These are phyloP conservation scores for Isabelozyma gotoi DNA, from an alignment of 805 yeast genomes.

Conservation along the genomic window DNA sequence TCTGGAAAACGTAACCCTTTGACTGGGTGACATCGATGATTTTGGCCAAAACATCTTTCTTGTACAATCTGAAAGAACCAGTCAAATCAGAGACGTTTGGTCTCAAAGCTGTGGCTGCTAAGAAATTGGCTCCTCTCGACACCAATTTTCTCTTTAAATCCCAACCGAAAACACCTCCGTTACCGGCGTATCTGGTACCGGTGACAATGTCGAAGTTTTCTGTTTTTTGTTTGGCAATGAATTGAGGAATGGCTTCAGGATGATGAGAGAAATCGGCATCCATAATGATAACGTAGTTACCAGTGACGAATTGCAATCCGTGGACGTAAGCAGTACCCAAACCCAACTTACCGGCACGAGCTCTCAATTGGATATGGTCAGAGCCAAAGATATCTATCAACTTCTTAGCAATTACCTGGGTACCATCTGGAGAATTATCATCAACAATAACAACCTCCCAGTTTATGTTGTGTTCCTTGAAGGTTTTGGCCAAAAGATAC, in stretches of 20 bases:
- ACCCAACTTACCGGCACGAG: slow-evolving; percentile 77
- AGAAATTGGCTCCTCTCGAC: slow-evolving; percentile 77
- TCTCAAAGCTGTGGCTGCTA: slow-evolving; percentile 68
- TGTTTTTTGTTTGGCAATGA: slow-evolving; percentile 60
- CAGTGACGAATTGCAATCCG: slow-evolving; percentile 68
- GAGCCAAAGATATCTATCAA: slow-evolving; percentile 56
- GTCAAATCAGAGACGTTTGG: slow-evolving; percentile 75
- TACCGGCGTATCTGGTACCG: slow-evolving; percentile 72
- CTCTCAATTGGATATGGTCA: slow-evolving; percentile 60
- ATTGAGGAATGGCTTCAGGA: slow-evolving; percentile 76
- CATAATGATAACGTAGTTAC: slow-evolving; percentile 77
- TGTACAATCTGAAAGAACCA: slow-evolving; percentile 75
- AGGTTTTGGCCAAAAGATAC: slow-evolving; percentile 68
- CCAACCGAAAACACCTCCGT: slow-evolving; percentile 86
- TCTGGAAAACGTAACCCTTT: slow-evolving; percentile 82
- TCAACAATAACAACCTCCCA: slow-evolving; percentile 82
- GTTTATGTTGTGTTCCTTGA: slow-evolving; percentile 53
- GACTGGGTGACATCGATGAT: slow-evolving; percentile 67
- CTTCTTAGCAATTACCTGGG: slow-evolving; percentile 69
- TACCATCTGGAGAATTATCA: slow-evolving; percentile 80
- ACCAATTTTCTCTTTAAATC: slow-evolving; percentile 76
- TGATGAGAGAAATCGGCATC: slow-evolving; percentile 84
- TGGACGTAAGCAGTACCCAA: slow-evolving; percentile 81
- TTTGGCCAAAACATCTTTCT: slow-evolving; percentile 64
- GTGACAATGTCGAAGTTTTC: slow-evolving; percentile 53